Evolutionary conservation across 371 early-diverging fungal genomes (phyloP), one percentile per base, ranked within the genome.

Genomic region (Parasitella parasitica): DNA sequence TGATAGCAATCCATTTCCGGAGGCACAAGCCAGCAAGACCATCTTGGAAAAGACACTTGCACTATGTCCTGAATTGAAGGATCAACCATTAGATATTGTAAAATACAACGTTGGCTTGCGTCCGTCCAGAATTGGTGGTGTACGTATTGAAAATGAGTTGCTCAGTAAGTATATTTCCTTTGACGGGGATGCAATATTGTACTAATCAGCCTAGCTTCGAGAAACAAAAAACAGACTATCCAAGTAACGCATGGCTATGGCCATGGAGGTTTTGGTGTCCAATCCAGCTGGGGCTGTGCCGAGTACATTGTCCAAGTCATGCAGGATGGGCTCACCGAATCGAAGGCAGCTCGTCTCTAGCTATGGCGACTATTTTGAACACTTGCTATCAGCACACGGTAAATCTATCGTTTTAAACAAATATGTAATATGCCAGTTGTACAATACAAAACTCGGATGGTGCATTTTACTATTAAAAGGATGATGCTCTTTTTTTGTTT

Each of bases 161-260:
- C 68, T 61, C 24, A 61, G 82, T 78, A 82, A 75, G 79, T 70
- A 57, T 6, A 16, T 0, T 20, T 9, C 12, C 2, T 0, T 20
- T 3, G 32, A 32, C 3, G 2, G 9, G 20, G 6, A 18, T 20
- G 26, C 11, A 8, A 32, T 32, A 6, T 30, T 24, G 16, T 34
- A n/a, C n/a, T n/a, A n/a, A n/a, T n/a, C n/a, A n/a, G n/a, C n/a
- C n/a, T n/a, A 56, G 63, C 20, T 4, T 63, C 57, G 2, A 35
- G 34, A 18, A 32, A 53, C 18, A 24, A 41, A 18, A 30, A 38
- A 6, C 16, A 16, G 12, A 39, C 38, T 6, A 69, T 89, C 8
- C 28, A 86, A 34, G 72, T 91, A 2, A 81, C 84, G 9, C 90
- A 92, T 72, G 87, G 88, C 57, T 92, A 92, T 75, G 94, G 94